Base-by-base conservation (phyloP, 805 yeast species). In the Metschnikowia similis region DNA sequence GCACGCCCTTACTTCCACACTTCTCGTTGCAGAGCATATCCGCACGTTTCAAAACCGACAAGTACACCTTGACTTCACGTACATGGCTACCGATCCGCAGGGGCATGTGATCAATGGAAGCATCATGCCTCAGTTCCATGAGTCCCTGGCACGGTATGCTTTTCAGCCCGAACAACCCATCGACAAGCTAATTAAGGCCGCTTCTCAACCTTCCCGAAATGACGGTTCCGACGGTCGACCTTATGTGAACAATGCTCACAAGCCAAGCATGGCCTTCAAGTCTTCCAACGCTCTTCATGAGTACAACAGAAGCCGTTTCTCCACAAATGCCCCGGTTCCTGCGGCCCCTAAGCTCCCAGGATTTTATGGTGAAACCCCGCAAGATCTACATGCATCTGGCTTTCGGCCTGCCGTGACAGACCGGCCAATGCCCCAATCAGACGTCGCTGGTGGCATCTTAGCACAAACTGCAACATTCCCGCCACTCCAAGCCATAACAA, bases 51-150 rank as follows among this genome's bases (percentile, higher is more conserved):
- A 38, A 2, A 41, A 30, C 37, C 21, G 31, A 30, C 16, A 17
- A 7, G 16, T 26, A 39, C 26, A 8, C 29, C 11, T 29, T 17
- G 30, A 2, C 13, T n/a, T 13, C 35, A 28, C 35, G 31, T 13
- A 30, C 44, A 41, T 41, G 45, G 37, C 42, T 39, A 39, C 34
- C 28, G 16, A 41, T 41, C 34, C 45, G 7, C 37, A 41, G n/a
- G 45, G 26, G 17, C 35, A 41, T 31, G 37, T 26, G 36, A 27
- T 14, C 9, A 41, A 34, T 31, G 34, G 14, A 31, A 26, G 30
- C 8, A 26, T 26, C 30, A 34, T 31, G 28, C 45, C 34, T 9
- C 45, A n/a, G 30, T 41, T 32, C 9, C 17, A 41, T 13, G 34
- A 41, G 4, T 41, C 45, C 10, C 45, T 41, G 45, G 30, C 36